These are phyloP conservation scores for Euptelea pleiosperma DNA, from an alignment of 164 flowering plant species.

Conservation along the genomic window DNA sequence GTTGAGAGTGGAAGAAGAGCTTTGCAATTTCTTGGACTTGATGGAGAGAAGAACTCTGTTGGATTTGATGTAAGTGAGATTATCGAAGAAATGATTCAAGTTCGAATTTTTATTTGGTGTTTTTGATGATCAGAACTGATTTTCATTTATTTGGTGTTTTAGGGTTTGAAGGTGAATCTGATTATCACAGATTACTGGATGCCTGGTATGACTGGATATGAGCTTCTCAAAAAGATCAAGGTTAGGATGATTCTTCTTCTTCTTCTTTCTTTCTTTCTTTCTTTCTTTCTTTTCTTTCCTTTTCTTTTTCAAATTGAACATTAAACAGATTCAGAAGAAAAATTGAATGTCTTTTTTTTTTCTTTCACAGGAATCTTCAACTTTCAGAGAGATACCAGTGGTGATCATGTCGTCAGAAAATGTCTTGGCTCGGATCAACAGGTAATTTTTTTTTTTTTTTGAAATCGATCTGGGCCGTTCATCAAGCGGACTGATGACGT, in stretches of 20 bases:
- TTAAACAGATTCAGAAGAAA: neutral
- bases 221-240: conserved; percentile 87
- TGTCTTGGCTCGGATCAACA: conserved; percentile 63
- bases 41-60: conserved; percentile 43
- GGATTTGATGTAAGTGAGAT: conserved; percentile 40
- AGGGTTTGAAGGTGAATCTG: conserved; percentile 75
- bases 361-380: conserved; percentile 57
- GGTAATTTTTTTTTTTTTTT: conserved; percentile 33
- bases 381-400: conserved; percentile 69
- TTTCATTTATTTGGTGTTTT: neutral
- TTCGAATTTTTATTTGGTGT: neutral
- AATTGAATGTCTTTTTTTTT: neutral
- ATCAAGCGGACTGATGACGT: too few relatives aligned
- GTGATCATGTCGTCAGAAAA: conserved; percentile 85
- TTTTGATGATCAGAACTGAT: neutral
- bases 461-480: too few relatives aligned
- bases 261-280: neutral
- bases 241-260: conserved; percentile 26
- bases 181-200: conserved; percentile 91
- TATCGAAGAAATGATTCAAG: neutral
- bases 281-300: neutral
- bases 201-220: conserved; percentile 98
- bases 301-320: neutral
- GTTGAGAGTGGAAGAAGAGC: conserved; percentile 92
- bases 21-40: conserved; percentile 73